These are phyloP conservation scores for Leucocoprinus sp. DNA, from an alignment of 768 basidiomycete species.

Conservation along the genomic window DNA sequence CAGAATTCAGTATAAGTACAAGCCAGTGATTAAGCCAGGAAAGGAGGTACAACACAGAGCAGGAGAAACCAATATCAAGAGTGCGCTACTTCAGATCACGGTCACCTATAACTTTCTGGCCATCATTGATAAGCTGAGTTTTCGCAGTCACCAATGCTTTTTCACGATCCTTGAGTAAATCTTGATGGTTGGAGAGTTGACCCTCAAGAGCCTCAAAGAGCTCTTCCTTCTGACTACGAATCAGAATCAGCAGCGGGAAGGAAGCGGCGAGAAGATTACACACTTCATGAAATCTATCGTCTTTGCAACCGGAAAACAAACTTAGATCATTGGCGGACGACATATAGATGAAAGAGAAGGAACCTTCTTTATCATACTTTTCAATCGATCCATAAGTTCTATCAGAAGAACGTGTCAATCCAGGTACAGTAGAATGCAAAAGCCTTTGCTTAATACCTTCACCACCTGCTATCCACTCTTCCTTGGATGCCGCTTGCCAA, in stretches of 20 bases:
- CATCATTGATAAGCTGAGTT: not conserved
- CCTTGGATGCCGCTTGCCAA: slow-evolving; percentile 7
- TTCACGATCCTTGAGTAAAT: not conserved
- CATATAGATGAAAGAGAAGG: not conserved
- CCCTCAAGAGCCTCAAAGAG: slow-evolving; percentile 2
- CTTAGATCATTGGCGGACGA: not conserved
- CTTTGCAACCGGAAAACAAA: not conserved
- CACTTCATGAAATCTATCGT: slow-evolving; percentile 4
- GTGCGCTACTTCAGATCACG: not conserved
- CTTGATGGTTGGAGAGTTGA: slow-evolving; percentile 1
- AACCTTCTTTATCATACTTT: slow-evolving; percentile 3
- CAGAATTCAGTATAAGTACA: no score
- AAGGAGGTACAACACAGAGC: not conserved
- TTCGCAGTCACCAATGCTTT: not conserved
- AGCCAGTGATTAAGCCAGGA: not conserved
- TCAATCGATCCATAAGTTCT: slow-evolving; percentile 4
- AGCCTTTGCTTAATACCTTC: no score
- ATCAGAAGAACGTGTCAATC: not conserved
- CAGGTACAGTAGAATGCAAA: not conserved
- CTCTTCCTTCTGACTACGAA: not conserved
- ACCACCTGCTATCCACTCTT: slow-evolving; percentile 7
- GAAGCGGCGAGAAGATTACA: not conserved
- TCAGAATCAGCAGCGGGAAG: not conserved
- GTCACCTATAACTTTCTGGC: slow-evolving; percentile 4
- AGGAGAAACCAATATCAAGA: not conserved